Evolutionary conservation across 495 filamentous ascomycete genomes (phyloP).

Genomic region (Venustampulla echinocandica): DNA sequence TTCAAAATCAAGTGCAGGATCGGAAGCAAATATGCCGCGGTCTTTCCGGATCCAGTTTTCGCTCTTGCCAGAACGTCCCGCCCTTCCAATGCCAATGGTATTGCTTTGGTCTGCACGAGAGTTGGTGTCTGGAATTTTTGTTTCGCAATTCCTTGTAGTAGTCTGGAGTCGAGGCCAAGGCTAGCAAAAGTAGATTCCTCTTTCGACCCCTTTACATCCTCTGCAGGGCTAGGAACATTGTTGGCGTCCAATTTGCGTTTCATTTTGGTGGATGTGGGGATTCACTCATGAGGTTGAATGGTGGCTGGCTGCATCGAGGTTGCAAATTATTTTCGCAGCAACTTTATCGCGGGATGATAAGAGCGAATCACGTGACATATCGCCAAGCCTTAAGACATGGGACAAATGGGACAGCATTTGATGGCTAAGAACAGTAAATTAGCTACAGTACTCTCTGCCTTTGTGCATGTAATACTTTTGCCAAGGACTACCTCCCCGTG

Average conservation of each 20-base stretch:
- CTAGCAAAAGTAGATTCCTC: constrained; percentile 15
- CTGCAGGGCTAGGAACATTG: constrained; percentile 32
- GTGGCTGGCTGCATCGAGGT: background rate
- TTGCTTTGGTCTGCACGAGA: constrained; percentile 73
- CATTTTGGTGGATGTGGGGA: constrained; percentile 14
- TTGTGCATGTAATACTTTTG: too few relatives aligned
- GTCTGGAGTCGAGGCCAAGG: constrained; percentile 70
- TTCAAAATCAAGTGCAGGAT: constrained; percentile 73
- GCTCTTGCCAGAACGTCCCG: constrained; percentile 85
- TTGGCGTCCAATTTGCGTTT: constrained; percentile 49
- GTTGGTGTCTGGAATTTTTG: constrained; percentile 81
- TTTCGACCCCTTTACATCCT: constrained; percentile 7
- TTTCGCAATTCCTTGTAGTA: constrained; percentile 77
- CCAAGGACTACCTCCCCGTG: too few relatives aligned
- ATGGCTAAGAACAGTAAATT: too few relatives aligned
- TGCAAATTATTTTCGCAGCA: constrained; percentile 8
- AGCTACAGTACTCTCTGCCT: too few relatives aligned
- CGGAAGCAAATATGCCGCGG: constrained; percentile 91
- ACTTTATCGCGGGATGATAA: background rate
- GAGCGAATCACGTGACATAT: too few relatives aligned
- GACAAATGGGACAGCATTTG: too few relatives aligned
- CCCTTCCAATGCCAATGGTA: constrained; percentile 83
- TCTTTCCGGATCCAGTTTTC: constrained; percentile 93
- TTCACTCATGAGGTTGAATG: background rate
- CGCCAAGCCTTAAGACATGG: too few relatives aligned